Base-by-base conservation (phyloP, 2,329 filamentous ascomycete genomes). In the Fusarium sp. region DNA sequence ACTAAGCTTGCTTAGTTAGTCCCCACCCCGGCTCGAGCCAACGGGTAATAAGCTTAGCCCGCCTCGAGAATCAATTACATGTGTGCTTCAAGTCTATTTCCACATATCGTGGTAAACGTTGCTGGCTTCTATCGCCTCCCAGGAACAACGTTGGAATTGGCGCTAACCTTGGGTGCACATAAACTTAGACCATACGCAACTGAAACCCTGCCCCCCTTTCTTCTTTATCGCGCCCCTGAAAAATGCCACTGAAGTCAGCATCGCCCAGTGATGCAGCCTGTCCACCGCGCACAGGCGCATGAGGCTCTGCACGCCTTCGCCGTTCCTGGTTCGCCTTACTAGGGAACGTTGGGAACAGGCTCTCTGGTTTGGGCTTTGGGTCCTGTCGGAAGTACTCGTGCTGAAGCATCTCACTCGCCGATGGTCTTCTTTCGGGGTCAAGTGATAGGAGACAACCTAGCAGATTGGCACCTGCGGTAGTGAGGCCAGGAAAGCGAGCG, bases 271-370 rank as follows among this genome's bases (percentile, higher is more conserved):
- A 84, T 2, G 87, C 85, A 4, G 89, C 89, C 63, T 92, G 90
- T 0, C 94, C 95, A 33, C 66, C 66, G 37, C 95, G 86, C 42
- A 88, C 89, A 0, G 96, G 96, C 11, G 96, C 96, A 80, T 94
- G 91, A 2, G 96, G 96, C 67, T 91, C 90, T 66, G 89, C 86
- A 41, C 89, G 86, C 72, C 93, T 86, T 75, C 94, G 86, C 78
- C 91, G 92, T 85, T 99, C 96, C 85, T 96, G 93, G 4, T 94
- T 94, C 0, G 96, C 96, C 82, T 97, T 98, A 76, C 93, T 96
- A 1, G 96, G 96, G 80, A 98, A 99, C 0, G 96, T 98, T 5
- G 96, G 96, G 79, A 99, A 98, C 91, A 99, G 92, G 76, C 92
- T 92, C 79, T 94, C 92, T 12, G 92, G 91, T 83, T 98, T 98